Evolutionary conservation across 129 eudicot species (phyloP), one percentile per base, ranked within the genome.

Genomic region (Solidago caesia): DNA sequence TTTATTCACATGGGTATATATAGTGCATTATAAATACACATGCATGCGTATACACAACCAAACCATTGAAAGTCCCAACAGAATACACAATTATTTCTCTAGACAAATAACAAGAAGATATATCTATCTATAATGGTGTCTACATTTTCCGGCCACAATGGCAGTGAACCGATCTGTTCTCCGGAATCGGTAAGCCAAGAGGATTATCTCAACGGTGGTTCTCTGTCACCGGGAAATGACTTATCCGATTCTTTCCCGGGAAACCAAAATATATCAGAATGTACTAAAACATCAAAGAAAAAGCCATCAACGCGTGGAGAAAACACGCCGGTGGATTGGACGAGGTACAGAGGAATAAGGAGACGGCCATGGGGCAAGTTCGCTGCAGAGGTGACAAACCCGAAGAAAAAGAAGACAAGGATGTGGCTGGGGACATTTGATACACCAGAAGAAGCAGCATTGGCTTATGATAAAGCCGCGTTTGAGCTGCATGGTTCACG

Each of bases 351-450:
- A 68, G 89, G 86, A 3, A 79, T 85, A 10, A 79, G 89, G 65
- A n/a, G 86, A 70, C 74, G 86, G 33, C 89, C 89, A 11, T 85
- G 86, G 89, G 89, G 89, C 61, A 82, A 79, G 81, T 85, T 79
- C 12, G 86, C 89, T 12, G 89, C 89, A 4, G 89, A 85, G 75
- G 82, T 85, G 10, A 78, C 84, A 10, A 77, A 82, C 29, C 89
- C 89, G 9, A 57, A n/a, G 56, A 85, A 71, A 64, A 85, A 79
- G 59, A 72, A 84, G 6, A 52, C 82, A 27, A 79, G 86, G 41
- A 52, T 79, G 33, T 85, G 89, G 89, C 75, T 85, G 12, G 89
- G 89, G 14, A 85, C 86, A 25, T 85, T 82, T n/a, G 89, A 85
- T 62, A 82, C 89, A 42, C 84, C 86, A 6, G 84, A 85, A 78